A percentile compares a stretch with the other conserved stretches of the same genome.
Conservation (phyloP, 2,329 filamentous ascomycete genomes). For the Cladosporium oxysporum region DNA sequence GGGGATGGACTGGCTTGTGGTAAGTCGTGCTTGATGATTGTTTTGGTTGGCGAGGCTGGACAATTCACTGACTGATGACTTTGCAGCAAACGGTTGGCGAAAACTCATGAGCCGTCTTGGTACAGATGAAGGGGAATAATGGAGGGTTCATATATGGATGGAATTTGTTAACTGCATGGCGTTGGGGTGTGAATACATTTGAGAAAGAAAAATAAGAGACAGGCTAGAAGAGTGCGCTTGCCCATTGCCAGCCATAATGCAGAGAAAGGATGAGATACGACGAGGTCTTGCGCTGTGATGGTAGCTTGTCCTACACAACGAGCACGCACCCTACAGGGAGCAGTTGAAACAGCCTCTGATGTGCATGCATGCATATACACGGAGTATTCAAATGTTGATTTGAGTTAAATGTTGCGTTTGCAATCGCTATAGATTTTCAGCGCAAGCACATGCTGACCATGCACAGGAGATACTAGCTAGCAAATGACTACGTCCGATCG, state of each 20-base stretch:
- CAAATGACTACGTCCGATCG: constrained; percentile 5
- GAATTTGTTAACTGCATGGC: constrained; percentile 19
- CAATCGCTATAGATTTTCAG: background rate
- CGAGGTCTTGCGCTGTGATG: background rate
- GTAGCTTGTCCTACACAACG: background rate
- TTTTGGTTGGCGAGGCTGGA: background rate
- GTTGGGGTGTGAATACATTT: constrained; percentile 18
- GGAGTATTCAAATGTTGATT: background rate
- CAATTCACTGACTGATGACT: background rate
- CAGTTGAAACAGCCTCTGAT: background rate
- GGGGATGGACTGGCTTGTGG: constrained; percentile 99
- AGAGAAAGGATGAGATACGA: background rate
- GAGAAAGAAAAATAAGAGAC: background rate
- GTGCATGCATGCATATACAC: background rate
- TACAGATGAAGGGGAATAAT: background rate
- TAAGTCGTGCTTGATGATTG: constrained; percentile 44
- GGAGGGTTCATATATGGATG: background rate
- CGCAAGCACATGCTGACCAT: background rate
- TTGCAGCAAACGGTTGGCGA: constrained; percentile 23
- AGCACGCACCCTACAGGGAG: background rate
- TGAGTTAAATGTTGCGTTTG: background rate
- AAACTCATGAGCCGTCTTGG: constrained; percentile 18
- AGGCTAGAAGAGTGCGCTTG: background rate
- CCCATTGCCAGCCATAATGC: background rate
- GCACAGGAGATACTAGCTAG: background rate